Percentiles rank a stretch among this genome's conserved stretches.
Evolutionary conservation across 148 eudicot species (phyloP).

Genomic region (Fagopyrum tataricum): DNA sequence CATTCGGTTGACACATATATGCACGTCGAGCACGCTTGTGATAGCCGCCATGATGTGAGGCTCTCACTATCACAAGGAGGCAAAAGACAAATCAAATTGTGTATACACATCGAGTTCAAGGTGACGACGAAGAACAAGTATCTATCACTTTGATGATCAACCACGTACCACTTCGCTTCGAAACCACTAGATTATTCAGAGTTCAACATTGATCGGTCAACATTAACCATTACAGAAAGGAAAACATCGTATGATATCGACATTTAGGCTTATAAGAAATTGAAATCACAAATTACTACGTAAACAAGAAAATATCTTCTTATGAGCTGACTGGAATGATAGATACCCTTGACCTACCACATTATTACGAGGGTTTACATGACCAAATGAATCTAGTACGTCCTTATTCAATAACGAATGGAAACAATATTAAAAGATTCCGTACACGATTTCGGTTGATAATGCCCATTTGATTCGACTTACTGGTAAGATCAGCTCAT

Average conservation of each 20-base stretch:
- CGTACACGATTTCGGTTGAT: background rate
- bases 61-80: conserved; percentile 10
- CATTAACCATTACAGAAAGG: background rate
- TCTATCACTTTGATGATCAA: background rate
- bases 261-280: background rate
- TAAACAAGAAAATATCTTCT: background rate
- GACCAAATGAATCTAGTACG: conserved; percentile 1
- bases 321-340: background rate
- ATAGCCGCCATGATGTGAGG: background rate
- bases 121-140: background rate
- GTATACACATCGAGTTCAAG: background rate
- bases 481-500: background rate
- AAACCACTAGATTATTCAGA: too few relatives aligned
- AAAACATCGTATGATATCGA: background rate
- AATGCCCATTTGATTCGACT: background rate
- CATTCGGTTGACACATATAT: too few relatives aligned
- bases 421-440: background rate
- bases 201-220: background rate
- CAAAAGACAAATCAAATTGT: conserved; percentile 1
- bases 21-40: too few relatives aligned
- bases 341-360: background rate
- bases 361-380: background rate
- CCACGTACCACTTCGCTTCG: too few relatives aligned
- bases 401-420: background rate
- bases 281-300: background rate